Base-by-base conservation (phyloP, 2,329 filamentous ascomycete genomes). In the Talaromyces sp. region DNA sequence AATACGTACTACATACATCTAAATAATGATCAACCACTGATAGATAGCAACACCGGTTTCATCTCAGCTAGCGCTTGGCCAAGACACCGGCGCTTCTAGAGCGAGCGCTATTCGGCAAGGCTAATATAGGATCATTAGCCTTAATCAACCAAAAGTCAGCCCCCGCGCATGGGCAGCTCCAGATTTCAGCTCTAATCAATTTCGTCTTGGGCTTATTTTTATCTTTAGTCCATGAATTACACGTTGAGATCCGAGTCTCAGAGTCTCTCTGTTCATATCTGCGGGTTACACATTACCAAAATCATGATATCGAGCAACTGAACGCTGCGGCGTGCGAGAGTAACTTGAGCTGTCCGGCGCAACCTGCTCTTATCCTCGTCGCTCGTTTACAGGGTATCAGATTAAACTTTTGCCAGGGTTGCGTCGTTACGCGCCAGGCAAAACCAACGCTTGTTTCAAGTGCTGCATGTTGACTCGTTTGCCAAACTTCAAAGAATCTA, bases 71-170 rank as follows among this genome's bases (percentile, higher is more conserved):
- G 31, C 50, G 50, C 50, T 37, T 10, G 22, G 31, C 50, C 50
- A 56, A 56, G 50, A 35, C 31, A 11, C 16, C 16, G 50, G 50
- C 50, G 50, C 50, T 35, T 56, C 27, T 56, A 37, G 50, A 56
- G 50, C 27, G 50, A 56, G 50, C 31, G 50, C 50, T 56, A 56
- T 56, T 56, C 50, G 50, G 50, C 31, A 56, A 37, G 50, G 31
- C 50, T 56, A 56, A 22, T 35, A 56, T 56, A 56, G 50, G 47
- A 13, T 35, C 31, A 35, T 56, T 37, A 56, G 50, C 31, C 24
- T 52, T 33, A 22, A 56, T 22, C 50, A 6, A 56, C 31, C 33
- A 31, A 54, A 27, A 27, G n/a, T n/a, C 31, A 54, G 31, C 16
- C 50, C 50, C 50, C 50, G 50, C 10, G 16, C 31, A 56, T 56